Evolutionary conservation across 169 alveolate species (phyloP), one percentile per base, ranked within the genome.

Genomic region (Babesia bigemina): DNA sequence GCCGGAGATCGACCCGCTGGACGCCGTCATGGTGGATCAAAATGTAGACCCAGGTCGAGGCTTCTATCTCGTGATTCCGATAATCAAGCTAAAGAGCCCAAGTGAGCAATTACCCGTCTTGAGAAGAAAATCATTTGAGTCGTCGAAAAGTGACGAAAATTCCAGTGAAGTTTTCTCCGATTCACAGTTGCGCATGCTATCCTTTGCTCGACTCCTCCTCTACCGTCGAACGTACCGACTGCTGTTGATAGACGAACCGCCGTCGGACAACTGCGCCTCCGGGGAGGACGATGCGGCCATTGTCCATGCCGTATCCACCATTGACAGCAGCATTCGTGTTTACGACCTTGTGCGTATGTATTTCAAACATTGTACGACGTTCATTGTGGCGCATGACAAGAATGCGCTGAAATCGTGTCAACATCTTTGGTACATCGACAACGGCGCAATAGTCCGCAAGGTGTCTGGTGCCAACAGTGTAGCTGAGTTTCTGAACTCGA

Each of bases 241-340:
- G 58, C 59, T 92, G 21, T 72, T 92, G 63, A 70, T 92, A 22
- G 96, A 92, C 70, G 96, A 92, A 75, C 94, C 94, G 24, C 96
- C 96, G 11, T 70, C 87, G 28, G 87, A 79, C 33, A 79, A 79
- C 33, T 70, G 84, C 47, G 48, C 50, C 19, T 60, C 22, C 24
- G 53, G 12, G 19, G 69, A 3, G 29, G 57, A 7, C 26, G 71
- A 19, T 26, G 50, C 22, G 65, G n/a, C 29, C 12, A 24, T 33
- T 33, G 39, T 16, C 58, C 48, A 42, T 7, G 22, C 26, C 48
- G 22, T 13, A 26, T 2, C 36, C 45, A 24, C 24, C 22, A 8
- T 9, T 28, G 85, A 71, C 7, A n/a, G 33, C 19, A 33, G 70
- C 14, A 26, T 74, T 14, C 89, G 81, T 1, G 55, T 71, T 10